A percentile compares a stretch with the other conserved stretches of the same genome.
These are phyloP conservation scores for Eimeria acervulina DNA, from an alignment of 169 alveolate species.

Conservation along the genomic window DNA sequence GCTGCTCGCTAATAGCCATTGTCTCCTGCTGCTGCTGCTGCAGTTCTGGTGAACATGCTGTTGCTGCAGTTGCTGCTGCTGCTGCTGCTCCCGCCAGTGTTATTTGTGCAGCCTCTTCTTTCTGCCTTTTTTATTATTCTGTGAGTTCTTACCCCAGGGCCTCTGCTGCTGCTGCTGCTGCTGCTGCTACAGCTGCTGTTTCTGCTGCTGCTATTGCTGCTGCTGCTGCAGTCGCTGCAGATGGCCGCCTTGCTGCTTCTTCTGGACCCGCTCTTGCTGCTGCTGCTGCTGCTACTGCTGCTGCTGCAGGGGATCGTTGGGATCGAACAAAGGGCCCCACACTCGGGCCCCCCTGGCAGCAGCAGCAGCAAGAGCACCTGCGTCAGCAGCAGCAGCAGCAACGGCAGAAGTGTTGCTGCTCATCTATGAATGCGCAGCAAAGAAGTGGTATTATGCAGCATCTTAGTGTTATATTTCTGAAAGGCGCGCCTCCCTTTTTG, in stretches of 20 bases:
- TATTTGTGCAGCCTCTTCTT: not conserved
- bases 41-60: not conserved
- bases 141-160: not conserved
- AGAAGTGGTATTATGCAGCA: no score
- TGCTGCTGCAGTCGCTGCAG: not conserved
- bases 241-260: not conserved
- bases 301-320: not conserved
- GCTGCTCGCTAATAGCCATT: no score
- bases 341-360: not conserved
- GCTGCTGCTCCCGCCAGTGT: not conserved
- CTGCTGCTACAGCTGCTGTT: constrained; percentile 7
- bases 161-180: not conserved
- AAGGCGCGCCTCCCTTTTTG: no score
- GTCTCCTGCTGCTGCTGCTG: not conserved
- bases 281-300: not conserved
- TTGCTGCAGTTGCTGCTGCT: not conserved
- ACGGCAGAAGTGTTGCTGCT: no score
- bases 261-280: not conserved
- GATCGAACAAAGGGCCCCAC: not conserved
- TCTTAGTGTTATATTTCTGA: no score
- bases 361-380: not conserved
- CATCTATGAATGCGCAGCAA: no score
- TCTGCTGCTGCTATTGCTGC: not conserved
- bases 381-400: no score
- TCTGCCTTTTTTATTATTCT: not conserved